These are phyloP conservation scores for Aureoboletus auriporus DNA, from an alignment of 768 basidiomycete species.

Conservation along the genomic window DNA sequence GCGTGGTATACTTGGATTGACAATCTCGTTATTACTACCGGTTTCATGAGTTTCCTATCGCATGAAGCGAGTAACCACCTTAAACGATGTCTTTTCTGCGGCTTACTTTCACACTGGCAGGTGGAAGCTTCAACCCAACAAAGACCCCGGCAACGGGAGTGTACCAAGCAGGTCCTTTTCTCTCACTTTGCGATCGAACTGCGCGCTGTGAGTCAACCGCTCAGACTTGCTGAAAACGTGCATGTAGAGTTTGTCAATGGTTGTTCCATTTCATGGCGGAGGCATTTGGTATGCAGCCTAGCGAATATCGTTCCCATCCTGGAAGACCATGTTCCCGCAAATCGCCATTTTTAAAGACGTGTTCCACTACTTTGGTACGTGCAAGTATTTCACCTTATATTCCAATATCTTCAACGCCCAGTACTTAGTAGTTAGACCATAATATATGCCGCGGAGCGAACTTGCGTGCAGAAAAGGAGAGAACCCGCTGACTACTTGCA, in stretches of 20 bases:
- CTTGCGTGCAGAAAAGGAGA: no score
- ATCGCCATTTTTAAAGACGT: constrained; percentile 87
- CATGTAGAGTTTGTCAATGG: constrained; percentile 71
- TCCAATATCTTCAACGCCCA: background rate
- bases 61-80: constrained; percentile 71
- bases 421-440: background rate
- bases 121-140: constrained; percentile 91
- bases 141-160: constrained; percentile 93
- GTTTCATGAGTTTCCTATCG: constrained; percentile 85
- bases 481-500: no score
- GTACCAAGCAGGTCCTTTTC: constrained; percentile 89
- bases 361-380: constrained; percentile 84
- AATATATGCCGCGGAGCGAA: no score
- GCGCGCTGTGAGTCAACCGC: constrained; percentile 58
- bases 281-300: constrained; percentile 80
- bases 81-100: background rate
- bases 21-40: constrained; percentile 90
- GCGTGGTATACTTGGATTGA: constrained; percentile 83
- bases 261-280: constrained; percentile 90
- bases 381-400: background rate
- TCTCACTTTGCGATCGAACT: constrained; percentile 96
- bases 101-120: constrained; percentile 86
- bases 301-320: constrained; percentile 86
- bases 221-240: background rate
- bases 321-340: constrained; percentile 68